Conservation (phyloP, 768 basidiomycete species). For the Tricholoma saponaceum region DNA sequence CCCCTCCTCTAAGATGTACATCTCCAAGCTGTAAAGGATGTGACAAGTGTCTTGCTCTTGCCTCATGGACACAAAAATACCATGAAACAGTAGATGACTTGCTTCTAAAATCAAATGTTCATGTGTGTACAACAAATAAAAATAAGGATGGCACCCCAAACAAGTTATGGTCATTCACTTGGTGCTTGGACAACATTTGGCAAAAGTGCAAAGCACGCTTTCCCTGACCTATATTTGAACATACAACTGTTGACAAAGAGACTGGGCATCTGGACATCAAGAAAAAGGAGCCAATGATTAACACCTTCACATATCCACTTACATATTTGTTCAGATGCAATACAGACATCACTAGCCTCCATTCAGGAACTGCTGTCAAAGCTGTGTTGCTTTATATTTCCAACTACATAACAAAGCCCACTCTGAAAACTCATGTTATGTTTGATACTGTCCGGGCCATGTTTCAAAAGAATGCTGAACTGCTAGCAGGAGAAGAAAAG, state of each 20-base stretch:
- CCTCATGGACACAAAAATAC: no score
- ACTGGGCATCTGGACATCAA: slow-evolving; percentile 21
- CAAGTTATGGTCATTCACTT: neutral
- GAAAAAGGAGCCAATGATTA: slow-evolving; percentile 26
- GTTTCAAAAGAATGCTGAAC: no score
- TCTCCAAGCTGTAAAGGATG: no score
- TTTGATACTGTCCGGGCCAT: no score
- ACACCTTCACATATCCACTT: slow-evolving; percentile 23
- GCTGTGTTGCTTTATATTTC: slow-evolving; percentile 17
- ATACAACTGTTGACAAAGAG: slow-evolving; percentile 12
- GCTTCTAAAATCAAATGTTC: no score
- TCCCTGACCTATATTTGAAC: slow-evolving; percentile 14
- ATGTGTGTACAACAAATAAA: neutral
- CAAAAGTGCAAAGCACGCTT: no score
- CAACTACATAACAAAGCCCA: slow-evolving; percentile 33
- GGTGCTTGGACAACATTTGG: slow-evolving; percentile 16
- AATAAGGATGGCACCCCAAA: neutral
- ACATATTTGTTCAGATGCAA: slow-evolving; percentile 30
- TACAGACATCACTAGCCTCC: slow-evolving; percentile 26
- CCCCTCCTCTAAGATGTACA: no score
- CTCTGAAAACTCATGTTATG: slow-evolving; percentile 27
- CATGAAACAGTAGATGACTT: no score
- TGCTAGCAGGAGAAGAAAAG: no score
- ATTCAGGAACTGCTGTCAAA: slow-evolving; percentile 32
- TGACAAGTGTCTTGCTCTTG: no score